Percentiles rank a stretch among this genome's conserved stretches.
These are phyloP conservation scores for Neurospora tetrasperma DNA, from an alignment of 495 filamentous ascomycete species.

Conservation along the genomic window DNA sequence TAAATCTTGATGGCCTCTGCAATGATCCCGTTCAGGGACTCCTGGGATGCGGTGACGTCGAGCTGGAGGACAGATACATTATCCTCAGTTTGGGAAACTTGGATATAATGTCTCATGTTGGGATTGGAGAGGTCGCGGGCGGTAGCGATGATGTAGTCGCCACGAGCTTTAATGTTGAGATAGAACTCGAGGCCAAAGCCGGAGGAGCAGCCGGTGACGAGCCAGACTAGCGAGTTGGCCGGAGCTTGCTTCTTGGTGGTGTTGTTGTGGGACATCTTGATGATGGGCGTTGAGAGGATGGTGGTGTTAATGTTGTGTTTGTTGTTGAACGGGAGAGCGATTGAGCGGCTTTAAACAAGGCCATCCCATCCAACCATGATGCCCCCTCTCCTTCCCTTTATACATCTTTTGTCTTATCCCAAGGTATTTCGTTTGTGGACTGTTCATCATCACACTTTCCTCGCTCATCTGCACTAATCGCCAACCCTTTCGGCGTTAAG, in stretches of 20 bases:
- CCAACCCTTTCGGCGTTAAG: not conserved
- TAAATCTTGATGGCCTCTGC: conserved; percentile 23
- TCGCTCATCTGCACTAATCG: not conserved
- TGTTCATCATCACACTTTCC: not conserved
- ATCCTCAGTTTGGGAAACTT: not conserved
- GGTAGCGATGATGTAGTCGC: conserved; percentile 47
- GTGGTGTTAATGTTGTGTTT: not conserved
- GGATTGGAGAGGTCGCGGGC: conserved; percentile 30
- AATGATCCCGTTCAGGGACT: conserved; percentile 29
- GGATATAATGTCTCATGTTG: conserved; percentile 2
- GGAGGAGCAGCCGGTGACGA: conserved; percentile 38
- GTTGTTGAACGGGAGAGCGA: not conserved
- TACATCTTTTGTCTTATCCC: not conserved
- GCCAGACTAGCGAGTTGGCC: conserved; percentile 15
- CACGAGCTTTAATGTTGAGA: conserved; percentile 32
- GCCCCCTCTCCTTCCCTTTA: not conserved
- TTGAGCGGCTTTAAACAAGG: not conserved
- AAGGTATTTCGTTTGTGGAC: not conserved
- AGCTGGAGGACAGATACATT: conserved; percentile 25
- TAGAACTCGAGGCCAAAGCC: conserved; percentile 35
- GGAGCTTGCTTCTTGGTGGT: not conserved
- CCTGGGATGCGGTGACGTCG: conserved; percentile 34
- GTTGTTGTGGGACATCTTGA: not conserved
- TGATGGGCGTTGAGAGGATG: not conserved
- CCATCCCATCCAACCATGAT: not conserved